These are phyloP conservation scores for Plasmopara halstedii DNA, from an alignment of 352 stramenopile species.

Conservation along the genomic window DNA sequence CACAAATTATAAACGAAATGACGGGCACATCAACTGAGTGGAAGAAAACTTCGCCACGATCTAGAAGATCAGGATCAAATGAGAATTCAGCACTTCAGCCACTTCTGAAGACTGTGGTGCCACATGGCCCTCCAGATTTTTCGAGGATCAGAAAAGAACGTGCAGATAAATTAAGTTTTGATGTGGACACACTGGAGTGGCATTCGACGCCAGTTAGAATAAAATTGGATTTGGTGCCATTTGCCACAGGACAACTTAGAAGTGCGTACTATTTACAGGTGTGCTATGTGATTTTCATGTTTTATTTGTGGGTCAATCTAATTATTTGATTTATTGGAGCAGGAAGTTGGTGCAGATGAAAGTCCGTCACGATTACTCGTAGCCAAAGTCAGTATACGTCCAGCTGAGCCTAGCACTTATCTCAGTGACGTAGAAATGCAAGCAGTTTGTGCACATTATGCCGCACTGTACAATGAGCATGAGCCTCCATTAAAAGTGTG, in stretches of 20 bases:
- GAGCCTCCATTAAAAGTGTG: slow-evolving; percentile 75
- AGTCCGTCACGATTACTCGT: slow-evolving; percentile 41
- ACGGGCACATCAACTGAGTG: slow-evolving; percentile 67
- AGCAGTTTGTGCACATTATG: slow-evolving; percentile 81
- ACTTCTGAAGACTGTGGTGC: slow-evolving; percentile 75
- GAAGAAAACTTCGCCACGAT: slow-evolving; percentile 35
- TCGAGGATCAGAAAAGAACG: slow-evolving; percentile 44
- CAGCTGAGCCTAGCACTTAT: slow-evolving; percentile 62
- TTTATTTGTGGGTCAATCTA: background rate
- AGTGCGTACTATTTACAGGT: slow-evolving; percentile 75
- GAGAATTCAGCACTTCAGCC: slow-evolving; percentile 36
- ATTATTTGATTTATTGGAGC: background rate
- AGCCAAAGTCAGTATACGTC: slow-evolving; percentile 66
- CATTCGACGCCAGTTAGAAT: slow-evolving; percentile 47
- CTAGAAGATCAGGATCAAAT: slow-evolving; percentile 1
- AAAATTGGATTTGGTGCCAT: slow-evolving; percentile 73
- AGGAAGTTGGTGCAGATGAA: slow-evolving; percentile 32
- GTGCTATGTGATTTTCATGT: background rate
- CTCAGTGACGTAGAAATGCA: slow-evolving; percentile 87
- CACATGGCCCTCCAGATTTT: slow-evolving; percentile 68
- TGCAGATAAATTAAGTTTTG: slow-evolving; percentile 76
- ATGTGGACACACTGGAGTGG: slow-evolving; percentile 79
- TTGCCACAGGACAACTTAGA: slow-evolving; percentile 70
- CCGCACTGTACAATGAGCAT: slow-evolving; percentile 80
- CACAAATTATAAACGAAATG: slow-evolving; percentile 85